phyloP scores from a whole-genome alignment of 2,329 filamentous ascomycete species.

The Hawksworthiomyces lignivorus region DNA sequence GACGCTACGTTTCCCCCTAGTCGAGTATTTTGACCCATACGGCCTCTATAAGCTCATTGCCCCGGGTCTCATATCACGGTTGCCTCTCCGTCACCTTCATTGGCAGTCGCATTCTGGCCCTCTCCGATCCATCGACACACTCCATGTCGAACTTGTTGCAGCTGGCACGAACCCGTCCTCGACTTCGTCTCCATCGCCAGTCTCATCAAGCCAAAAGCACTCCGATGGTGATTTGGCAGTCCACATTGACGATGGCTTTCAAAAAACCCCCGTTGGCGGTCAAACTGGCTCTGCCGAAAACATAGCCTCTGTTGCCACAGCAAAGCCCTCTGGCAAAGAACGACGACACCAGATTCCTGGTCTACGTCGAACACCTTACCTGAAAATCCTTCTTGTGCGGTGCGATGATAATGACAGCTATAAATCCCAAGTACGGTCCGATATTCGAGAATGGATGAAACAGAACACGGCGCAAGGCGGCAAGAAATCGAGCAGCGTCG shows the following conservation, averaged over 20 bases:
- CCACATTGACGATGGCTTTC: constrained; percentile 56
- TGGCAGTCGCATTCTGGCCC: constrained; percentile 95
- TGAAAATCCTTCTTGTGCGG: constrained; percentile 81
- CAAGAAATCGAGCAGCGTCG: constrained; percentile 54
- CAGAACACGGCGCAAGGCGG: constrained; percentile 55
- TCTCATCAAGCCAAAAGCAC: constrained; percentile 18
- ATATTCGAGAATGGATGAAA: constrained; percentile 88
- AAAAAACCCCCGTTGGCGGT: constrained; percentile 45
- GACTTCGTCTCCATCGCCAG: constrained; percentile 22
- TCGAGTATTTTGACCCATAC: constrained; percentile 94
- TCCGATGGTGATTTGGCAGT: constrained; percentile 22
- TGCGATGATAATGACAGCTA: constrained; percentile 96
- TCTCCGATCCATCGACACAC: constrained; percentile 82
- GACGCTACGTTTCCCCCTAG: constrained; percentile 34
- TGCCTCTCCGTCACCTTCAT: constrained; percentile 85
- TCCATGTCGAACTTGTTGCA: constrained; percentile 82
- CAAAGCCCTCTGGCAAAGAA: constrained; percentile 34
- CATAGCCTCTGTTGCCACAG: constrained; percentile 24
- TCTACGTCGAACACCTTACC: constrained; percentile 82
- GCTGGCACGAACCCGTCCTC: constrained; percentile 37
- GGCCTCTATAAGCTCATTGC: constrained; percentile 78
- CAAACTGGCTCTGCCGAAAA: constrained; percentile 30
- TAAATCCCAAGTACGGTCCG: constrained; percentile 68
- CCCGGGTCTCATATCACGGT: constrained; percentile 65
- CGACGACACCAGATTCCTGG: constrained; percentile 93